Conservation (phyloP, 2,329 filamentous ascomycete genomes). For the Tolypocladium album region DNA sequence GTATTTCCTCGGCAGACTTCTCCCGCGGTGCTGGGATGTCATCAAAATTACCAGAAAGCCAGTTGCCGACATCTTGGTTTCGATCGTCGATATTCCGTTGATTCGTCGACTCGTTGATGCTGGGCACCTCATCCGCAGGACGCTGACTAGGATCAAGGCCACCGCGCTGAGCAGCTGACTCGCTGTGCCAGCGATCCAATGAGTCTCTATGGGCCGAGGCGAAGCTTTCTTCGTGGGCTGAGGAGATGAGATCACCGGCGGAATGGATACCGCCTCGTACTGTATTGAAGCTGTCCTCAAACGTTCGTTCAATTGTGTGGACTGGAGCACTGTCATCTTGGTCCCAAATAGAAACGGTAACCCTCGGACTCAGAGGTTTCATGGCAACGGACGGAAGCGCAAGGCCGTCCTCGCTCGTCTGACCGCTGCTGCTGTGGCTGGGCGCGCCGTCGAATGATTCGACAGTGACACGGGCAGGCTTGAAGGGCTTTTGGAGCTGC, state of each 20-base stretch:
- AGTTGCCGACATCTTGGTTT: conserved; percentile 39
- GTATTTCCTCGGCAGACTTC: conserved; percentile 12
- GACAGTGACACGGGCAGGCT: conserved; percentile 17
- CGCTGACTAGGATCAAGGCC: conserved; percentile 39
- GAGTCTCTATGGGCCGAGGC: conserved; percentile 23
- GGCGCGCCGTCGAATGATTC: conserved; percentile 33
- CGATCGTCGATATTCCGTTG: conserved; percentile 31
- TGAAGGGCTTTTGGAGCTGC: conserved; percentile 29
- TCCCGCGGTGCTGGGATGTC: conserved; percentile 15
- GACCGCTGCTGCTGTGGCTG: conserved; percentile 35
- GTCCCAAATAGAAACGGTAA: conserved; percentile 47
- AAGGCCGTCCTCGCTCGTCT: conserved; percentile 39
- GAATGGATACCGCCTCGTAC: conserved; percentile 22
- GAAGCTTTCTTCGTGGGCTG: conserved; percentile 8
- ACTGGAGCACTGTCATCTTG: conserved; percentile 26
- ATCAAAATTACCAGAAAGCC: conserved; percentile 30
- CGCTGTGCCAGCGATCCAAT: conserved; percentile 29
- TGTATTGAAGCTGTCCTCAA: conserved; percentile 25
- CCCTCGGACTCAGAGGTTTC: conserved; percentile 38
- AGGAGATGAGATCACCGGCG: conserved; percentile 28
- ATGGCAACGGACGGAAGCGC: conserved; percentile 28
- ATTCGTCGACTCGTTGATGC: conserved; percentile 36
- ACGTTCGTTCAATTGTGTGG: conserved; percentile 28
- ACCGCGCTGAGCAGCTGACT: conserved; percentile 26
- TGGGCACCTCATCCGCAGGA: conserved; percentile 30